A percentile compares a stretch with the other conserved stretches of the same genome.
Evolutionary conservation across 2,329 filamentous ascomycete genomes (phyloP).

Genomic region (Hypoxylon sp.): DNA sequence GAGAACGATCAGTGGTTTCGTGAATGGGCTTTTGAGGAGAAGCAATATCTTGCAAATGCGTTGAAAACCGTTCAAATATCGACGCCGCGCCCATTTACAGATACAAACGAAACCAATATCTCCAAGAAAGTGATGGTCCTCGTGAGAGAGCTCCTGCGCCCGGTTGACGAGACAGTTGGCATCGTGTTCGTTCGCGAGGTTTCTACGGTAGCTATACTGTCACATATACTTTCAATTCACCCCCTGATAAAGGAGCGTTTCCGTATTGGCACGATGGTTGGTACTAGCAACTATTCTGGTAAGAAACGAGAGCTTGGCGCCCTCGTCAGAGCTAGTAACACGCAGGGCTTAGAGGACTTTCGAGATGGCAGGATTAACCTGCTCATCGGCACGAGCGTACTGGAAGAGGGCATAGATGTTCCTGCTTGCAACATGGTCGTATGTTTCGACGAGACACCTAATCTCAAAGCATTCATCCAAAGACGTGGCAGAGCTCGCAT

Average conservation of each 20-base stretch:
- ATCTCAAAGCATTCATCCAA: constrained; percentile 70
- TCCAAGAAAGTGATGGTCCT: constrained; percentile 70
- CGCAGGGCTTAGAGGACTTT: constrained; percentile 62
- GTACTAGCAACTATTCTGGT: constrained; percentile 57
- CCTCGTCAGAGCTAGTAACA: constrained; percentile 43
- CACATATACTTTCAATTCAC: constrained; percentile 66
- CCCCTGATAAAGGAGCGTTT: constrained; percentile 61
- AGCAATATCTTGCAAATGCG: constrained; percentile 64
- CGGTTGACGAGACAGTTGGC: constrained; percentile 61
- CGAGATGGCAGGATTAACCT: constrained; percentile 66
- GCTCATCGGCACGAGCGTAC: constrained; percentile 71
- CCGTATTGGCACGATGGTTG: constrained; percentile 66
- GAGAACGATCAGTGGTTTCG: constrained; percentile 50
- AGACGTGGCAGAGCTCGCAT: constrained; percentile 66
- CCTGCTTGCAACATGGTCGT: constrained; percentile 72
- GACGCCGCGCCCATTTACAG: constrained; percentile 33
- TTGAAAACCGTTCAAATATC: constrained; percentile 55
- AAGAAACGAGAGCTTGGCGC: constrained; percentile 57
- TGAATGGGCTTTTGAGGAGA: constrained; percentile 63
- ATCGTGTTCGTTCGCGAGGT: constrained; percentile 77
- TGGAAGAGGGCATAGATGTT: constrained; percentile 77
- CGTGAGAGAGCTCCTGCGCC: constrained; percentile 61
- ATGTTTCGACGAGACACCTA: constrained; percentile 64
- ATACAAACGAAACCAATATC: constrained; percentile 54
- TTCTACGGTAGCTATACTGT: constrained; percentile 69